Evolutionary conservation across 1,284 basidiomycete genomes (phyloP).

Genomic region (Pulveroboletus sp.): DNA sequence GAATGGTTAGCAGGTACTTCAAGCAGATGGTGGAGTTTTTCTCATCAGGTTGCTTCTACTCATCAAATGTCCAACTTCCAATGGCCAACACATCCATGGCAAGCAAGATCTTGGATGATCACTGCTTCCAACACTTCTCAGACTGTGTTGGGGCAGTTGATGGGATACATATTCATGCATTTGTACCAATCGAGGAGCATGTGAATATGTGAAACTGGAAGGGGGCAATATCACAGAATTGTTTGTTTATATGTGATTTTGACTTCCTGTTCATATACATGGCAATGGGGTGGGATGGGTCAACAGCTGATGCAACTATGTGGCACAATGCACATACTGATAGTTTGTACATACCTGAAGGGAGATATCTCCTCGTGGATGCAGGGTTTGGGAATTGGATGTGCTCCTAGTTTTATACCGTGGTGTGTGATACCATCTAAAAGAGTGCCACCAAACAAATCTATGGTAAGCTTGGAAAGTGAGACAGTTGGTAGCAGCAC

Average conservation of each 20-base stretch:
- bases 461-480: neutral
- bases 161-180: too few relatives aligned
- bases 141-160: neutral
- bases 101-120: neutral
- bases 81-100: neutral
- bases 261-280: neutral
- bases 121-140: neutral
- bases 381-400: neutral
- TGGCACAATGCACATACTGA: neutral
- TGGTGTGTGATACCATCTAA: neutral
- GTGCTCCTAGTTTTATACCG: neutral
- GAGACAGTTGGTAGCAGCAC: too few relatives aligned
- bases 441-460: neutral
- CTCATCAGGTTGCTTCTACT: neutral
- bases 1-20: neutral
- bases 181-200: too few relatives aligned
- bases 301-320: neutral
- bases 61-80: neutral
- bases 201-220: too few relatives aligned
- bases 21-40: neutral
- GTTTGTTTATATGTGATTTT: constrained; percentile 2
- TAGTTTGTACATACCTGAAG: neutral
- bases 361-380: neutral
- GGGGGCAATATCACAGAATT: too few relatives aligned
- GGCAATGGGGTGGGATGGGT: neutral